phyloP scores from a whole-genome alignment of 2,329 filamentous ascomycete genomes.

The Ramichloridium luteum region DNA sequence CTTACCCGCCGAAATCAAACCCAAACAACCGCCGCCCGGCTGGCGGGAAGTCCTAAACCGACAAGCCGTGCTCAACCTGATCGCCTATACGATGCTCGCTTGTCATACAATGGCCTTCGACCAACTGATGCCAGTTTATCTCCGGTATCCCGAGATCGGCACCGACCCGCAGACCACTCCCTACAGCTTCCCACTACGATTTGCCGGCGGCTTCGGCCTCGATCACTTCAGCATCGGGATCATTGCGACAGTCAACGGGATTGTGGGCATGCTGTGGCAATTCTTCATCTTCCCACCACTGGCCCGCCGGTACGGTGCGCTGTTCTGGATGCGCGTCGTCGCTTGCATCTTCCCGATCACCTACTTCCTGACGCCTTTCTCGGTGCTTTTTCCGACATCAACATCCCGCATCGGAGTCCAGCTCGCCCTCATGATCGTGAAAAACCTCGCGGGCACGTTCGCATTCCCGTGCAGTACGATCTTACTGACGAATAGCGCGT shows the following conservation, averaged over 20 bases:
- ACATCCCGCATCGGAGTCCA: constrained; percentile 47
- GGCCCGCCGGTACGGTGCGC: constrained; percentile 59
- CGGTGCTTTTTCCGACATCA: constrained; percentile 46
- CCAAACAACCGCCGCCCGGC: constrained; percentile 24
- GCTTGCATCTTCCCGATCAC: constrained; percentile 57
- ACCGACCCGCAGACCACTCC: constrained; percentile 29
- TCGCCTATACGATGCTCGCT: constrained; percentile 68
- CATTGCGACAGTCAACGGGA: constrained; percentile 72
- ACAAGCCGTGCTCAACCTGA: constrained; percentile 62
- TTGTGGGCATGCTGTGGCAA: constrained; percentile 68
- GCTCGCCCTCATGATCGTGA: constrained; percentile 56
- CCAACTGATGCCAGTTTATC: constrained; percentile 76
- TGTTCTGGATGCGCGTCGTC: constrained; percentile 59
- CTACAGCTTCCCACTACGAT: constrained; percentile 55
- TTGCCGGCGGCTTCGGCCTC: constrained; percentile 67
- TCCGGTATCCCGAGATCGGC: constrained; percentile 52
- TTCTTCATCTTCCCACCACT: constrained; percentile 73
- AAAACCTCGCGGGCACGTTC: constrained; percentile 66
- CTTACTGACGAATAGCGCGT: constrained; percentile 75
- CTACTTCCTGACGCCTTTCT: constrained; percentile 74
- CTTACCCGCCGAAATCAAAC: constrained; percentile 8
- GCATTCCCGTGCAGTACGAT: constrained; percentile 85
- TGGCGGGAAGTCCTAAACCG: constrained; percentile 57
- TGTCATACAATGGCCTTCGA: constrained; percentile 77
- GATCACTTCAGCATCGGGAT: constrained; percentile 64